These are phyloP conservation scores for Nicotiana noctiflora DNA, from an alignment of 257 asterid genomes.

Conservation along the genomic window DNA sequence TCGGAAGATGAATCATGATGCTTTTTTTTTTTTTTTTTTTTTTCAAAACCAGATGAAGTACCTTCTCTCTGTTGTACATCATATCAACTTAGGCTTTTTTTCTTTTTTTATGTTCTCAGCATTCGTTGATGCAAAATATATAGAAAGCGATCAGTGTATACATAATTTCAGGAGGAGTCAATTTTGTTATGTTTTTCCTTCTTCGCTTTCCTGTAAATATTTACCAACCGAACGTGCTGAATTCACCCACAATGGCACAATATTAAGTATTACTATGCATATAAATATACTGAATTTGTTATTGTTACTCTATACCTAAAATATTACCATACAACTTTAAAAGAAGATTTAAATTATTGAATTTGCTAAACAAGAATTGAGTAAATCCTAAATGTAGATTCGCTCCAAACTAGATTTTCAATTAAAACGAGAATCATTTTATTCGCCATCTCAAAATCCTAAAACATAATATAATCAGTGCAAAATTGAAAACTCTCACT, in stretches of 20 bases:
- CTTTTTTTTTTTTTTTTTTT: not conserved
- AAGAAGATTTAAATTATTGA: not conserved
- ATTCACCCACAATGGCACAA: too few species aligned
- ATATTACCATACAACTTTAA: not conserved
- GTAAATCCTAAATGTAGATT: not conserved
- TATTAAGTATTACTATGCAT: too few species aligned
- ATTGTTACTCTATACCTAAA: too few species aligned
- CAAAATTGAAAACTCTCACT: not conserved
- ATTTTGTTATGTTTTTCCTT: not conserved
- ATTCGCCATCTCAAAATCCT: too few species aligned
- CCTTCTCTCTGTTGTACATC: not conserved
- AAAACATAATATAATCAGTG: not conserved
- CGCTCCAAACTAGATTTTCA: not conserved
- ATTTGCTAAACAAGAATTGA: not conserved
- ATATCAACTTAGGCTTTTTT: not conserved
- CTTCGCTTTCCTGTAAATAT: not conserved
- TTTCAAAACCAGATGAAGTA: not conserved
- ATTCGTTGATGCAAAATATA: not conserved
- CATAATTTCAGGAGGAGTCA: not conserved
- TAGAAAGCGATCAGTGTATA: not conserved
- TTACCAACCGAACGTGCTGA: not conserved
- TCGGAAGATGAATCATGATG: constrained; percentile 30
- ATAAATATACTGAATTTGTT: too few species aligned
- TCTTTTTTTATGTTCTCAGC: not conserved
- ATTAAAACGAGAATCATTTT: not conserved